These are phyloP conservation scores for Fragilariopsis cylindrus DNA, from an alignment of 108 stramenopile species.

Conservation along the genomic window DNA sequence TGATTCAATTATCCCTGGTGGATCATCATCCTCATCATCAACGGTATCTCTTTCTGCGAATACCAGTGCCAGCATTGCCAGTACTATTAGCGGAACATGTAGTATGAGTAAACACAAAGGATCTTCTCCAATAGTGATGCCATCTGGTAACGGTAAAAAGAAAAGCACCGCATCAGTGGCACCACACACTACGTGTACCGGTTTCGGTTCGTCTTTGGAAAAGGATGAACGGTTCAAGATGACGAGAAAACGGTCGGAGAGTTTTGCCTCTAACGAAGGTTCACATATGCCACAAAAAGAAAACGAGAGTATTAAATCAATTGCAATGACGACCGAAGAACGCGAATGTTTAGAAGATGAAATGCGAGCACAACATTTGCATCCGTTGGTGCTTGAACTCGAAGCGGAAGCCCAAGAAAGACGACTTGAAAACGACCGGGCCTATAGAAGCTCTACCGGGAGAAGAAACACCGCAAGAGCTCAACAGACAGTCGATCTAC, in stretches of 20 bases:
- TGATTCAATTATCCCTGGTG: conserved; percentile 45
- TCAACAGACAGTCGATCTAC: not conserved
- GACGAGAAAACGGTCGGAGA: conserved; percentile 47
- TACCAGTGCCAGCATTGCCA: not conserved
- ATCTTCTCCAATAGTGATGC: not conserved
- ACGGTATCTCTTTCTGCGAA: not conserved
- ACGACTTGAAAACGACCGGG: conserved; percentile 56
- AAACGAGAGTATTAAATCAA: conserved; percentile 26
- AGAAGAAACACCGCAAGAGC: not conserved
- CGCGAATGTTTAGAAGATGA: conserved; percentile 64
- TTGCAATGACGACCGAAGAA: conserved; percentile 77
- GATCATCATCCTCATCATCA: conserved; percentile 8
- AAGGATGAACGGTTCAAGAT: conserved; percentile 55
- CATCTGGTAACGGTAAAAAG: not conserved
- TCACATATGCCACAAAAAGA: conserved; percentile 11
- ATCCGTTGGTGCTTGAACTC: conserved; percentile 63
- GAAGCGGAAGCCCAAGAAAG: conserved; percentile 68
- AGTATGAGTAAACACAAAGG: not conserved
- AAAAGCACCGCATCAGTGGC: conserved; percentile 11
- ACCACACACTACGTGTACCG: not conserved
- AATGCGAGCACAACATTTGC: conserved; percentile 70
- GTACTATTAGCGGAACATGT: too few relatives aligned
- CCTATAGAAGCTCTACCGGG: conserved; percentile 28
- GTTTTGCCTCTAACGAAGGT: conserved; percentile 23
- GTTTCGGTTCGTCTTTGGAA: conserved; percentile 72